These are phyloP conservation scores for Chernovozyma aurita DNA, from an alignment of 1,139 yeast genomes.

Conservation along the genomic window DNA sequence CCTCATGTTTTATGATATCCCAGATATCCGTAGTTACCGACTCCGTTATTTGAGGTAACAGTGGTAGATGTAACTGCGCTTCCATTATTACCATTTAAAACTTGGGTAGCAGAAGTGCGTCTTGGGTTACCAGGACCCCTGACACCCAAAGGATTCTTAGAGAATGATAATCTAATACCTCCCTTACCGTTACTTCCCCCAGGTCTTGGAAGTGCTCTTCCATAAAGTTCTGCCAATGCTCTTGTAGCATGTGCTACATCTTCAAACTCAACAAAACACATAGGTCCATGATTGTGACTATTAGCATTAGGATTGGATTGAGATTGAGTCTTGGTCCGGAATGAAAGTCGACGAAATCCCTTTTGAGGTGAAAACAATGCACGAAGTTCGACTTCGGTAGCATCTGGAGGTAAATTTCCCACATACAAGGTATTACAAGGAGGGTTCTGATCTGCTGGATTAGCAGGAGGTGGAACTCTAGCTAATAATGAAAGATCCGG, in stretches of 20 bases:
- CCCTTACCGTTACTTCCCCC: conserved; percentile 77
- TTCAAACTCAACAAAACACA: conserved; percentile 98
- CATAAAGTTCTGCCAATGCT: conserved; percentile 90
- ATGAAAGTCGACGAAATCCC: conserved; percentile 88
- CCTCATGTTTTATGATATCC: conserved; percentile 24
- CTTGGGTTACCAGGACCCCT: conserved; percentile 62
- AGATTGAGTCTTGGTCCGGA: conserved; percentile 66
- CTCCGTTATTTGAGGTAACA: conserved; percentile 15
- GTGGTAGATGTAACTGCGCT: conserved; percentile 7
- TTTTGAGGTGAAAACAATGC: conserved; percentile 82
- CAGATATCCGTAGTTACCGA: conserved; percentile 37
- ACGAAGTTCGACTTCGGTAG: conserved; percentile 89
- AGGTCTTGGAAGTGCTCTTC: conserved; percentile 72
- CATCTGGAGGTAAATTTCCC: conserved; percentile 96
- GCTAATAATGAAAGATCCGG: conserved; percentile 72
- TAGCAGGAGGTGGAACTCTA: conserved; percentile 91
- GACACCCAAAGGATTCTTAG: conserved; percentile 95
- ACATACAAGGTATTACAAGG: conserved; percentile 97
- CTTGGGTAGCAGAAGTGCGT: conserved; percentile 36
- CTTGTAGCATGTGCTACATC: conserved; percentile 91
- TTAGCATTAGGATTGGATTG: conserved; percentile 24
- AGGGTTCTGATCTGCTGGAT: conserved; percentile 98
- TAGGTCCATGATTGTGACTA: conserved; percentile 79
- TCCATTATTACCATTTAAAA: conserved; percentile 10
- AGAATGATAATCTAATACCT: conserved; percentile 88